Percentiles rank a stretch among this genome's conserved stretches.
Conservation (phyloP, 345 rosid species). For the Salix udensis region DNA sequence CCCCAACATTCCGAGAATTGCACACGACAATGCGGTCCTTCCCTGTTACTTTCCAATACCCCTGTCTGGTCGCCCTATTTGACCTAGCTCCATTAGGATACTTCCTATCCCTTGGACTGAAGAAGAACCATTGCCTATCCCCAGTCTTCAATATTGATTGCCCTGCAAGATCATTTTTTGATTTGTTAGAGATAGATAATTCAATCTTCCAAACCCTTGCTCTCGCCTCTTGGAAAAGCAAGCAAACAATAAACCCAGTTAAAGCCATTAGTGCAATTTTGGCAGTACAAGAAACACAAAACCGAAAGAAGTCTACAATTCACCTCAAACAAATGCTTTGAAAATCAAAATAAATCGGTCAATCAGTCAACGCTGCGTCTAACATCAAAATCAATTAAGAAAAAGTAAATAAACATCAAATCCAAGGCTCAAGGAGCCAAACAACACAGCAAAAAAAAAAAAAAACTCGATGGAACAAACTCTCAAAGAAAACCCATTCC, state of each 20-base stretch:
- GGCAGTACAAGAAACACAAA: background rate
- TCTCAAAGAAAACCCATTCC: background rate
- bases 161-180: slow-evolving; percentile 26
- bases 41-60: slow-evolving; percentile 95
- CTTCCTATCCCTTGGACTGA: slow-evolving; percentile 76
- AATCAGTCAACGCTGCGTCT: too few species aligned
- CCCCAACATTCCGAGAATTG: slow-evolving; percentile 57
- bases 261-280: background rate
- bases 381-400: too few species aligned
- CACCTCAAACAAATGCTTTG: too few species aligned
- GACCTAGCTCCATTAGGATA: slow-evolving; percentile 91
- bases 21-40: slow-evolving; percentile 59
- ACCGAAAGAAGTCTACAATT: background rate
- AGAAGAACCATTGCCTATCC: slow-evolving; percentile 92
- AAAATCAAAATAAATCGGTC: too few species aligned
- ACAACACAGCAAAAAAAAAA: background rate
- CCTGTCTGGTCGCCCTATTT: slow-evolving; percentile 64
- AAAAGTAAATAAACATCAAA: background rate
- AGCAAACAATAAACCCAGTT: background rate
- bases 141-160: slow-evolving; percentile 65
- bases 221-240: background rate
- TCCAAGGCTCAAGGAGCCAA: background rate
- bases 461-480: background rate
- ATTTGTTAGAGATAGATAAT: slow-evolving; percentile 7
- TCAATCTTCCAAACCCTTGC: background rate